Base-by-base conservation (phyloP, 257 asterid species). In the Solanum gracilifrons region DNA sequence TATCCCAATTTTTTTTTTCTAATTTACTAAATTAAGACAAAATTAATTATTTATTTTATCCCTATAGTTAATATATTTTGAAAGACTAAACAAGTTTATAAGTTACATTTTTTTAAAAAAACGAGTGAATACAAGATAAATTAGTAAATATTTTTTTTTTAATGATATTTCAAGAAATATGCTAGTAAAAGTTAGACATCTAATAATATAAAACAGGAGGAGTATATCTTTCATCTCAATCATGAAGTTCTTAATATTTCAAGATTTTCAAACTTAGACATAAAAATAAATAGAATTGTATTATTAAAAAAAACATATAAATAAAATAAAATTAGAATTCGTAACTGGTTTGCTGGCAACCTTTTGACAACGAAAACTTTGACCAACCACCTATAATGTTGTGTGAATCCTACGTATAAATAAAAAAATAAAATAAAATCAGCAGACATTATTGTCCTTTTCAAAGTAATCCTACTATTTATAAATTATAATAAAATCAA, bases 151-250 rank as follows among this genome's bases (percentile, higher is more conserved):
- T 39, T 39, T 39, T 39, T 39, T 39, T 39, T 39, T 39, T 9
- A 39, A 37, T 37, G 18, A 43, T 43, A 10, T 41, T 15, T 48
- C 20, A 51, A 16, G 9, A 4, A 15, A 51, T 16, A 7, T 51
- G 60, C 20, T 1, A 58, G 11, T 58, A 58, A 7, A 55, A 48
- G 11, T 21, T 21, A 11, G 11, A 60, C 12, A 60, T 3, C 1
- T 58, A 35, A 1, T 33, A 55, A 58, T 1, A 58, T 7, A 7
- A 4, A 3, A 21, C 0, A 1, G 1, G 0, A 21, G 13, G 0
- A 60, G 13, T 21, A 15, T 66, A 25, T 15, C 8, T 29, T 31
- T 31, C 23, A 0, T 69, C 23, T 3, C 39, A 69, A 69, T 29
- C 37, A 15, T 31, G 76, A 69, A 31, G 1, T 31, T 69, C 39